Evolutionary conservation across 2,329 filamentous ascomycete genomes (phyloP).

Genomic region (Parastagonospora nodorum): DNA sequence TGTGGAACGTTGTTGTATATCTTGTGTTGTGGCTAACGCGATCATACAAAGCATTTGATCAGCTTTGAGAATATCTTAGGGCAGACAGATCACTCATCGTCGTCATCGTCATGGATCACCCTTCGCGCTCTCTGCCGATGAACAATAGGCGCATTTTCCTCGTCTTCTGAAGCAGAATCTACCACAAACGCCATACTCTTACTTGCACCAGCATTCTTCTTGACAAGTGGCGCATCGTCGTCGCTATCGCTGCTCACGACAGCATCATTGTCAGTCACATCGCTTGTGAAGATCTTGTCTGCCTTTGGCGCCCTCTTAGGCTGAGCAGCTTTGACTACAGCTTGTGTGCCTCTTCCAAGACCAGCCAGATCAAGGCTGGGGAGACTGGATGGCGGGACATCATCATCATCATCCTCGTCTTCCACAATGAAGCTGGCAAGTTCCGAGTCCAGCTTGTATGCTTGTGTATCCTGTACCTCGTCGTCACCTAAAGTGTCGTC

Average conservation of each 20-base stretch:
- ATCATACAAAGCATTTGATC: too few relatives aligned
- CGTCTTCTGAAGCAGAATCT: slow-evolving; percentile 29
- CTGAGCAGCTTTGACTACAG: slow-evolving; percentile 31
- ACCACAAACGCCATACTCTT: slow-evolving; percentile 24
- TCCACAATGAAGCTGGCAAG: slow-evolving; percentile 53
- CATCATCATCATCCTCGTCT: slow-evolving; percentile 44
- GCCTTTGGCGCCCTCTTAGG: slow-evolving; percentile 24
- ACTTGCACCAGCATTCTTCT: slow-evolving; percentile 8
- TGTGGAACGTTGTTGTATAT: background rate
- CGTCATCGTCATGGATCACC: slow-evolving; percentile 39
- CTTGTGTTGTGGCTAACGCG: too few relatives aligned
- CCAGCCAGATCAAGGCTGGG: slow-evolving; percentile 33
- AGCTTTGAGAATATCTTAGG: background rate
- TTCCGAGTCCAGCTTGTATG: slow-evolving; percentile 51
- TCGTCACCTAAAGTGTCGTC: slow-evolving; percentile 49
- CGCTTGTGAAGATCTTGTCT: slow-evolving; percentile 44
- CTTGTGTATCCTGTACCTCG: slow-evolving; percentile 47
- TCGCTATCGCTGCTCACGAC: slow-evolving; percentile 44
- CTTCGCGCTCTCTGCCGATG: slow-evolving; percentile 33
- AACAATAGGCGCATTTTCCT: slow-evolving; percentile 26
- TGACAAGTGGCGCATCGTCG: slow-evolving; percentile 24
- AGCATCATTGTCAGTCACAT: slow-evolving; percentile 38
- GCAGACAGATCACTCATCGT: slow-evolving; percentile 26
- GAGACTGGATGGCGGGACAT: slow-evolving; percentile 40
- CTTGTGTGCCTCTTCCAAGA: slow-evolving; percentile 41